Percentiles rank a stretch among this genome's conserved stretches.
phyloP scores from a whole-genome alignment of 2,329 filamentous ascomycete species.

The Boeremia lycopersici region DNA sequence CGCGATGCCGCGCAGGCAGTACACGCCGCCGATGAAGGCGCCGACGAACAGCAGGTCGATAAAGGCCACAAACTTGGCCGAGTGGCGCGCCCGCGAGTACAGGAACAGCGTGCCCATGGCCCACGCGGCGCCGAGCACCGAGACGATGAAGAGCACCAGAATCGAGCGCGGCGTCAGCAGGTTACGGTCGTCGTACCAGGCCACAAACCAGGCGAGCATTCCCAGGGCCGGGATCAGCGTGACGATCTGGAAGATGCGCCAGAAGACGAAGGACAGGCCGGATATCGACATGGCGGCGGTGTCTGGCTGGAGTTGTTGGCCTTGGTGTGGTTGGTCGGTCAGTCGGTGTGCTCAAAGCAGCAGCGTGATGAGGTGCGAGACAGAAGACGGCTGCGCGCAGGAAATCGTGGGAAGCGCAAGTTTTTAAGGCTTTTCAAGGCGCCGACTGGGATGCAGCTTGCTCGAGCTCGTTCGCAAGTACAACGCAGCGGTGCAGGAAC shows the following conservation, averaged over 20 bases:
- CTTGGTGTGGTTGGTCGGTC: not conserved
- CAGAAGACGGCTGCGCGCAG: constrained; percentile 1
- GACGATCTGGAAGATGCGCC: constrained; percentile 65
- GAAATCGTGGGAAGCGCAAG: constrained; percentile 7
- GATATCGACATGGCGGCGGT: constrained; percentile 53
- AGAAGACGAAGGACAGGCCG: constrained; percentile 66
- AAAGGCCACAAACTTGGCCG: constrained; percentile 64
- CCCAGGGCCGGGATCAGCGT: constrained; percentile 68
- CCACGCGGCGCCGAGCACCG: constrained; percentile 66
- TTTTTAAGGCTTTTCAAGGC: constrained; percentile 7
- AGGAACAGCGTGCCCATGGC: constrained; percentile 65
- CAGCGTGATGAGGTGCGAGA: not conserved
- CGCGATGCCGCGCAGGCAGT: constrained; percentile 62
- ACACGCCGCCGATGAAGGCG: constrained; percentile 67
- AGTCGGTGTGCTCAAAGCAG: not conserved
- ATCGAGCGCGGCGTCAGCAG: constrained; percentile 65
- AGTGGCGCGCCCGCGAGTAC: constrained; percentile 64
- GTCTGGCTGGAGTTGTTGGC: not conserved
- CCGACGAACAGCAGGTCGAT: constrained; percentile 67
- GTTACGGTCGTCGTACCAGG: constrained; percentile 63
- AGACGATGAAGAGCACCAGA: constrained; percentile 69
- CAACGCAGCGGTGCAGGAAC: constrained; percentile 18
- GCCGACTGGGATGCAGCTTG: constrained; percentile 10
- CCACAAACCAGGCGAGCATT: constrained; percentile 66
- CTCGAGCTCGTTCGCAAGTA: constrained; percentile 10